Base-by-base conservation (phyloP, 495 filamentous ascomycete species). In the Talaromyces liani region DNA sequence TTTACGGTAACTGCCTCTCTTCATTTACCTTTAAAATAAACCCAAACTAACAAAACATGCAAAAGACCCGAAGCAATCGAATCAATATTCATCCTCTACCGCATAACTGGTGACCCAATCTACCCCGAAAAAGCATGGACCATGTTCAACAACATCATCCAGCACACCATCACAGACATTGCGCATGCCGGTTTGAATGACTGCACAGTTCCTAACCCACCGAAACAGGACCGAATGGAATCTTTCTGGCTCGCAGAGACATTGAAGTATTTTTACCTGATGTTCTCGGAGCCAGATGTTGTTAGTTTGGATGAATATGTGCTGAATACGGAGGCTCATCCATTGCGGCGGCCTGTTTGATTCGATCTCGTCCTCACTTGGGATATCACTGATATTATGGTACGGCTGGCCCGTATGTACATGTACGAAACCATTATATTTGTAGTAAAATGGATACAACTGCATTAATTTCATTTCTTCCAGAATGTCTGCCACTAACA, bases 261-360 rank as follows among this genome's bases (percentile, higher is more conserved):
- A 24, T 75, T 95, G 64, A 98, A 97, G 72, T 97, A 98, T 71
- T 95, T 96, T 64, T 98, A 94, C 66, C 71, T 97, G 64, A 80
- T 97, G 63, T 98, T 92, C 73, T 88, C 84, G 22, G 85, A 87
- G 62, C 86, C 88, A 6, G 79, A 84, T 65, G 71, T 86, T 57
- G 75, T 92, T 31, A 88, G 80, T 72, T 74, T 95, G 70, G 87
- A 90, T 71, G 82, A 87, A 18, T 90, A 84, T 75, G 85, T 89
- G 49, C 69, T 90, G 77, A 45, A 45, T 45, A 45, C 39, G 4
- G 39, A 45, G 33, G 39, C 39, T 4, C 39, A 45, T 45, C 14
- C 14, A 45, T 45, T 45, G 14, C 39, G 39, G 39, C 3, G 39
- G 6, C 39, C 39, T 18, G 14, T 6, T n/a, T 16, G 16, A 54